These are phyloP conservation scores for Arxiozyma heterogenica DNA, from an alignment of 1,139 yeast species.

Conservation along the genomic window DNA sequence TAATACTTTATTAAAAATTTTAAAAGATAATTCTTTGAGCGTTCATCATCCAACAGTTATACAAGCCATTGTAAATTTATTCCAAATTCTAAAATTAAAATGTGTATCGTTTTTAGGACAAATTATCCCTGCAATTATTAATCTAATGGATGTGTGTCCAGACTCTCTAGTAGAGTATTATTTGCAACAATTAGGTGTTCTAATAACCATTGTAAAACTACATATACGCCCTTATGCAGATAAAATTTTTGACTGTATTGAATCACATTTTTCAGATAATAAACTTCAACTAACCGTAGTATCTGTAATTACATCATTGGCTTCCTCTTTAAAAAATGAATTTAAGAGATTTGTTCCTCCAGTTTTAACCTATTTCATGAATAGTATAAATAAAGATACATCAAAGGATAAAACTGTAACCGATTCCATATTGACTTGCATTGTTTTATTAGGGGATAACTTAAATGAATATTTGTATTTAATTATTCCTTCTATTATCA, in stretches of 20 bases:
- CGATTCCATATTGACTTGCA: conserved; percentile 66
- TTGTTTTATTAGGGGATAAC: conserved; percentile 79
- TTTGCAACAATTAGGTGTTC: conserved; percentile 76
- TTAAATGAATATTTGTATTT: conserved; percentile 84
- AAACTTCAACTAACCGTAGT: conserved; percentile 73
- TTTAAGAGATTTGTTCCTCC: conserved; percentile 77
- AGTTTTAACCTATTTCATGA: conserved; percentile 64
- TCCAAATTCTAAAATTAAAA: conserved; percentile 76
- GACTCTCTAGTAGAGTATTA: conserved; percentile 77
- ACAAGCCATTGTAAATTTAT: conserved; percentile 88
- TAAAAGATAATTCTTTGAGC: conserved; percentile 76
- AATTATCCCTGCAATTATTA: conserved; percentile 78
- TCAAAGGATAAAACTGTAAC: conserved; percentile 58
- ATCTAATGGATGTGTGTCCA: conserved; percentile 79
- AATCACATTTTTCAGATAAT: conserved; percentile 60
- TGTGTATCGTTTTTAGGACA: conserved; percentile 85
- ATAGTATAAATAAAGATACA: conserved; percentile 70
- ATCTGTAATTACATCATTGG: conserved; percentile 71
- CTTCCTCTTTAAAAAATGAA: conserved; percentile 84
- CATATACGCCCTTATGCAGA: conserved; percentile 79
- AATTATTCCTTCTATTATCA: conserved; percentile 74
- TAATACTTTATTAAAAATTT: conserved; percentile 71
- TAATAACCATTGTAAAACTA: conserved; percentile 78
- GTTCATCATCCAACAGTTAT: conserved; percentile 86
- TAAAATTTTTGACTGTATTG: conserved; percentile 64